Base-by-base conservation (phyloP, 2,329 filamentous ascomycete genomes). In the Triangularia setosa region DNA sequence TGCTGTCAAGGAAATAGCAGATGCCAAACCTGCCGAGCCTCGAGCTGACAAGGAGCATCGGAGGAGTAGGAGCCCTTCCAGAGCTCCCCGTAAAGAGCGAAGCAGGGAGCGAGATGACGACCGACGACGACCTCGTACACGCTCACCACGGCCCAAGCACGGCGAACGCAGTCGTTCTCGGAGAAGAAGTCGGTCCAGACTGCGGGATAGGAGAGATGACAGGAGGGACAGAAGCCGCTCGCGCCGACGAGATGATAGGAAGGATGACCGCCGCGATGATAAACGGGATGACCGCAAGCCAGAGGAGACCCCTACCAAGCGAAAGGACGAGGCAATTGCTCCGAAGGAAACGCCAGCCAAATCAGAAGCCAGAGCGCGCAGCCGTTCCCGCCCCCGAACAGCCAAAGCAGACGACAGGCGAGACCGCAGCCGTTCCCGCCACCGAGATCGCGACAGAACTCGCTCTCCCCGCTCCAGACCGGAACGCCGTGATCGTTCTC, bases 1-100 rank as follows among this genome's bases (percentile, higher is more conserved):
- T 7, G 40, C 33, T 1, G 60, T 69, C 14, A 80, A 77, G 63
- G 78, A 79, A 27, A 56, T 65, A 25, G 79, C 71, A 60, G 76
- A 77, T 6, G 62, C 62, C 3, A 72, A 70, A 27, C 67, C 69
- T 16, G 9, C 62, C 4, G 68, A 72, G n/a, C 6, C 60, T 24
- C 72, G 69, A 60, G 68, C 70, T 21, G 69, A 63, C 73, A 71
- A 74, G 12, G 78, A 79, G 55, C 72, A 65, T 52, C 74, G 71
- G 61, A 70, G 67, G 48, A 70, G 67, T 55, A 72, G 72, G 25
- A 76, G 74, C 30, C 65, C 69, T 23, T 74, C 73, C 0, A 72
- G 70, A 33, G 57, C 62, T 30, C 65, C 73, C 54, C 70, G 70
- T 8, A 65, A 67, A 57, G 75, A 77, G 21, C 72, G 74, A 28